phyloP scores from a whole-genome alignment of 805 yeast genomes.

The Cyberlindnera maclurae region DNA sequence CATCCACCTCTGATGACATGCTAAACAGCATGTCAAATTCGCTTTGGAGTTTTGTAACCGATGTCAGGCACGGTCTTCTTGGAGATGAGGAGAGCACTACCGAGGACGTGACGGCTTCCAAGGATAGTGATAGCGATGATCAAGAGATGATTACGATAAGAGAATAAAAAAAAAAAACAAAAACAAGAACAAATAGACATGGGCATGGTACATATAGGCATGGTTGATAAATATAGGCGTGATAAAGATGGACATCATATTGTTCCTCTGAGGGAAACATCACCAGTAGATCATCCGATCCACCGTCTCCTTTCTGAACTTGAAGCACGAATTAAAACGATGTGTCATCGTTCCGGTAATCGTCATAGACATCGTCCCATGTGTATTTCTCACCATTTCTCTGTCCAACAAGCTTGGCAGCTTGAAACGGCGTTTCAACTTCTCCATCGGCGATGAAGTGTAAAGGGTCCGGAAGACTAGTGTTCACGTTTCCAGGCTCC shows the following conservation, averaged over 20 bases:
- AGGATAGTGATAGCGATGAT: slow-evolving; percentile 9
- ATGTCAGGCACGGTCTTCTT: slow-evolving; percentile 36
- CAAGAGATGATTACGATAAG: slow-evolving; percentile 20
- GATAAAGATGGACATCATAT: too few relatives aligned
- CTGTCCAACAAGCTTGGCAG: slow-evolving; percentile 16
- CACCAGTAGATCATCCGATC: neutral
- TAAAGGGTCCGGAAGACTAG: slow-evolving; percentile 22
- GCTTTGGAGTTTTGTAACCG: slow-evolving; percentile 45
- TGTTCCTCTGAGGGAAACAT: too few relatives aligned
- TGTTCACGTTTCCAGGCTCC: slow-evolving; percentile 1
- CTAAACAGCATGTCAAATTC: slow-evolving; percentile 33
- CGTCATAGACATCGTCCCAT: slow-evolving; percentile 26
- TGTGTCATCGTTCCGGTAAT: slow-evolving; percentile 22
- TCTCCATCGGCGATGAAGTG: slow-evolving; percentile 17
- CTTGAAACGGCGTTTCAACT: slow-evolving; percentile 18
- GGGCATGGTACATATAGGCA: too few relatives aligned
- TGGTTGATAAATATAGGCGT: too few relatives aligned
- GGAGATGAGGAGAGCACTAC: slow-evolving; percentile 26
- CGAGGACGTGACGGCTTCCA: neutral
- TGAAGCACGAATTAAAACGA: slow-evolving; percentile 13
- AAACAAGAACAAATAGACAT: too few relatives aligned
- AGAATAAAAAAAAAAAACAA: slow-evolving; percentile 1
- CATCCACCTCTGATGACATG: slow-evolving; percentile 20
- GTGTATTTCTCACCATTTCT: slow-evolving; percentile 16
- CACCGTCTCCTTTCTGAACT: slow-evolving; percentile 1